Evolutionary conservation across 2,329 filamentous ascomycete genomes (phyloP).

Genomic region (Elsinoe arachidis): DNA sequence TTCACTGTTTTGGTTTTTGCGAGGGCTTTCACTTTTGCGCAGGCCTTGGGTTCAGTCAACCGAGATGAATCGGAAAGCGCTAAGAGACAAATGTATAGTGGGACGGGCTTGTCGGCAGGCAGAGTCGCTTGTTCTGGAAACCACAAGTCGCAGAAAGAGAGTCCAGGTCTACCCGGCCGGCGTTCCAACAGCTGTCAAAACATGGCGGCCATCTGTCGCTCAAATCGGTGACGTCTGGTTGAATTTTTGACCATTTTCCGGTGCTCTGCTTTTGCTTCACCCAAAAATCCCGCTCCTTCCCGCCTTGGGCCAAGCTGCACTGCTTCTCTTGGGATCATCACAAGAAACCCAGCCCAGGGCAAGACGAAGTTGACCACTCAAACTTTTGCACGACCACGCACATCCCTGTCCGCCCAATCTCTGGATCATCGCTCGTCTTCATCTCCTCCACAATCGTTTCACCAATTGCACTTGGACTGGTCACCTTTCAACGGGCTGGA

Average conservation of each 20-base stretch:
- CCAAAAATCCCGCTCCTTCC: conserved; percentile 4
- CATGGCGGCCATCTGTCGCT: too few species aligned
- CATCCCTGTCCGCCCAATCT: not conserved
- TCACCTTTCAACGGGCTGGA: not conserved
- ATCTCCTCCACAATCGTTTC: conserved; percentile 8
- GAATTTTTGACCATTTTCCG: conserved; percentile 5
- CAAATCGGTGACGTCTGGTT: conserved; percentile 2
- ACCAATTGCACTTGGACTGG: not conserved
- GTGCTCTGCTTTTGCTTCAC: not conserved
- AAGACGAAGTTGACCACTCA: not conserved
- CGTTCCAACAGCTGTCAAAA: not conserved
- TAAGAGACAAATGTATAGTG: not conserved
- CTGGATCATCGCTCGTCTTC: not conserved
- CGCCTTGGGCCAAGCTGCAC: not conserved
- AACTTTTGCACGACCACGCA: not conserved
- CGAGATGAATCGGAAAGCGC: not conserved
- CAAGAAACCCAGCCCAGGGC: not conserved
- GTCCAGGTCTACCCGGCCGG: not conserved
- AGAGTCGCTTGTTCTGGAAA: not conserved
- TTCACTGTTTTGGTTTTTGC: not conserved
- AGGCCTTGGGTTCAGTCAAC: not conserved
- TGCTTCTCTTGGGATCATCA: conserved; percentile 3
- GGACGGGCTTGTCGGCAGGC: not conserved
- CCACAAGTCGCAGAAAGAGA: not conserved
- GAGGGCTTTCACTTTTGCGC: not conserved